phyloP scores from a whole-genome alignment of 345 rosid genomes.

The Lepidium aucheri region DNA sequence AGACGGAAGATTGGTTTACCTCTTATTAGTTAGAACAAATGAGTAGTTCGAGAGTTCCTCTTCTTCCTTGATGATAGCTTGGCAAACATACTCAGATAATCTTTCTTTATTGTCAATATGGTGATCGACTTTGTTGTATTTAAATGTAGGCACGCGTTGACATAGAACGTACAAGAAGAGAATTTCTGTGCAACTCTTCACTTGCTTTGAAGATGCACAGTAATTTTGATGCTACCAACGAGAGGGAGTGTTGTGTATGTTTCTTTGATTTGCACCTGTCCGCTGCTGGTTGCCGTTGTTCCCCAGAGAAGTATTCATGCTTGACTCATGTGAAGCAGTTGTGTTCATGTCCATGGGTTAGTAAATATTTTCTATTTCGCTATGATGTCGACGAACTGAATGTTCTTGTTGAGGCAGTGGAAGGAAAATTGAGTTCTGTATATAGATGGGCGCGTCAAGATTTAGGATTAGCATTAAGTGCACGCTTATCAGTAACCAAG shows the following conservation, averaged over 20 bases:
- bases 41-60: neutral
- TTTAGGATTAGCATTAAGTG: constrained; percentile 80
- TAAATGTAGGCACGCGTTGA: constrained; percentile 63
- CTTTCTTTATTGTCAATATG: constrained; percentile 6
- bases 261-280: constrained; percentile 93
- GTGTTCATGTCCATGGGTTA: constrained; percentile 63
- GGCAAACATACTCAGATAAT: neutral
- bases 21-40: neutral
- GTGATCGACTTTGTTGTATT: constrained; percentile 12
- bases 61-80: neutral
- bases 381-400: constrained; percentile 71
- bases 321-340: constrained; percentile 81
- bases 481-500: constrained; percentile 39
- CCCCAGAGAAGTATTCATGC: constrained; percentile 85
- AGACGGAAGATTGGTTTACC: neutral
- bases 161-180: constrained; percentile 65
- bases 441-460: constrained; percentile 97
- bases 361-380: constrained; percentile 80
- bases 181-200: constrained; percentile 45
- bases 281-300: constrained; percentile 93
- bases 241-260: constrained; percentile 89
- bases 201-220: constrained; percentile 81
- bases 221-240: constrained; percentile 75
- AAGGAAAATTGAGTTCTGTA: constrained; percentile 89
- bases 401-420: constrained; percentile 92